These are phyloP conservation scores for Grosmannia clavigera DNA, from an alignment of 2,329 filamentous ascomycete genomes.

Conservation along the genomic window DNA sequence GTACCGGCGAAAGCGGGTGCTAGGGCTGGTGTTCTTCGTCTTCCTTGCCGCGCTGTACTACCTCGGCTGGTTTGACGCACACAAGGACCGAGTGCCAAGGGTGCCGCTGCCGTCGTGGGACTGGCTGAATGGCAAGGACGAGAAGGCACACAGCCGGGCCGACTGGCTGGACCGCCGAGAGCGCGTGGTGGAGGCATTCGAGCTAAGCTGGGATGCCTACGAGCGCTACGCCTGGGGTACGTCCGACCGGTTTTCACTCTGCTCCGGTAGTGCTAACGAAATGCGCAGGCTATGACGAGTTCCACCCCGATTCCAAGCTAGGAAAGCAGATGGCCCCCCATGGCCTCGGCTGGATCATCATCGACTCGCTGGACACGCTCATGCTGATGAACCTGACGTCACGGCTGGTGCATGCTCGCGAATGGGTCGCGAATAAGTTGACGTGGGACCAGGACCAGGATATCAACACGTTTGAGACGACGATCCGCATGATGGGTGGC, in stretches of 20 bases:
- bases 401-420: constrained; percentile 67
- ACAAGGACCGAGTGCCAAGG: constrained; percentile 21
- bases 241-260: constrained; percentile 18
- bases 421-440: constrained; percentile 75
- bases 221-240: constrained; percentile 87
- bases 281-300: constrained; percentile 63
- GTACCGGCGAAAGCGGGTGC: constrained; percentile 51
- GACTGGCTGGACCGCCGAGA: constrained; percentile 73
- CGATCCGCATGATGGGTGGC: constrained; percentile 92
- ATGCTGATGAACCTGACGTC: constrained; percentile 97
- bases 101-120: constrained; percentile 33
- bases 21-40: constrained; percentile 38
- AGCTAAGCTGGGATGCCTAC: constrained; percentile 86
- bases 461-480: constrained; percentile 96
- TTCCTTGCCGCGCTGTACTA: constrained; percentile 56
- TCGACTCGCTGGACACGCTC: constrained; percentile 89
- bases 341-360: constrained; percentile 95
- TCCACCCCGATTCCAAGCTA: constrained; percentile 66
- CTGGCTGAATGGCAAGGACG: constrained; percentile 37
- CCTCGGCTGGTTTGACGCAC: constrained; percentile 44
- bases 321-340: constrained; percentile 76
- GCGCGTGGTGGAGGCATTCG: constrained; percentile 78
- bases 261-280: neutral
- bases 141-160: constrained; percentile 29
- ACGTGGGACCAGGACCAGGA: constrained; percentile 88